phyloP scores from a whole-genome alignment of 805 yeast species.

The Myxozyma geophila region DNA sequence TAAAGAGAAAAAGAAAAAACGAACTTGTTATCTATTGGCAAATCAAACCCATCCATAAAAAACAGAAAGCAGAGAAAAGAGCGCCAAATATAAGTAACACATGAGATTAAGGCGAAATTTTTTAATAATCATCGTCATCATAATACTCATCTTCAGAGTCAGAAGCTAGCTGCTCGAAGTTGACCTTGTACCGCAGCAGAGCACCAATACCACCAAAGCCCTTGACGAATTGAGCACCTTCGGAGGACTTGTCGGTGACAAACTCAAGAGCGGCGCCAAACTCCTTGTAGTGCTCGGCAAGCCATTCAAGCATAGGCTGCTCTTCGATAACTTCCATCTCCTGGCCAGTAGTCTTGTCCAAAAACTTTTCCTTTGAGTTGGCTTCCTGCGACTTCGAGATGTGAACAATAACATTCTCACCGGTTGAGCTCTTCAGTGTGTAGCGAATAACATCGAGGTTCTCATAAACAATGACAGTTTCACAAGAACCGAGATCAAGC shows the following conservation, averaged over 20 bases:
- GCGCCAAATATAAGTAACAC: neutral
- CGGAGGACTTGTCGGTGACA: conserved; percentile 94
- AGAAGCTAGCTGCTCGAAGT: conserved; percentile 91
- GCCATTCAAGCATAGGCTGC: conserved; percentile 90
- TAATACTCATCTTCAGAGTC: conserved; percentile 89
- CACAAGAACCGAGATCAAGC: conserved; percentile 94
- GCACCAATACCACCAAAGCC: conserved; percentile 99
- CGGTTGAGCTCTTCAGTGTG: conserved; percentile 82
- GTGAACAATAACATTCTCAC: conserved; percentile 71
- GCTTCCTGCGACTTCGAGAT: conserved; percentile 60
- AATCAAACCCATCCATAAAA: conserved; percentile 1
- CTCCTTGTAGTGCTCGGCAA: conserved; percentile 92
- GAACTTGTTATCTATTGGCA: conserved; percentile 5
- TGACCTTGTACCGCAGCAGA: conserved; percentile 90
- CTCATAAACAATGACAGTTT: conserved; percentile 88
- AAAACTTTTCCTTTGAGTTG: conserved; percentile 54
- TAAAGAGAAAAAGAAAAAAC: conserved; percentile 3
- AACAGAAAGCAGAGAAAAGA: neutral
- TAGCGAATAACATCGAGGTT: conserved; percentile 85
- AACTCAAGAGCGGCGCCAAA: conserved; percentile 96
- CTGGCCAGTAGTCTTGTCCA: conserved; percentile 83
- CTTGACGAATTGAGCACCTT: conserved; percentile 96
- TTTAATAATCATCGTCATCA: conserved; percentile 52
- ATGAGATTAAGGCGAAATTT: neutral
- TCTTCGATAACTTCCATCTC: conserved; percentile 91